Percentiles rank a stretch among this genome's conserved stretches.
These are phyloP conservation scores for Cornus kousa DNA, from an alignment of 148 eudicot species.

Conservation along the genomic window DNA sequence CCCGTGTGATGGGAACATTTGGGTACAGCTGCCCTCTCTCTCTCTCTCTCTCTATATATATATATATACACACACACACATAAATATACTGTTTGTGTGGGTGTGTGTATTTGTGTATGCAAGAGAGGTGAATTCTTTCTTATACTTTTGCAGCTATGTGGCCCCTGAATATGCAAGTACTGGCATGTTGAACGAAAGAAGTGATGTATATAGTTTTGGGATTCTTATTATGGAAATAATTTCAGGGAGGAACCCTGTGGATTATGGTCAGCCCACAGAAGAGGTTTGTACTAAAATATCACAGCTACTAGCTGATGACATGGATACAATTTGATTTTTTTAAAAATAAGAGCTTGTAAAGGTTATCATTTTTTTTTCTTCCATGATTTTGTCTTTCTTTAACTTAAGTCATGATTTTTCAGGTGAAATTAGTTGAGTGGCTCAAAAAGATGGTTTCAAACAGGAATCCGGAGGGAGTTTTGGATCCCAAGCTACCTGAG, in stretches of 20 bases:
- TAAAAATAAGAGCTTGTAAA: background rate
- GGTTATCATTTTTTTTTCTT: background rate
- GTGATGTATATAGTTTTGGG: constrained; percentile 78
- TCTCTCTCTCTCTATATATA: background rate
- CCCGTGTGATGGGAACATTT: constrained; percentile 84
- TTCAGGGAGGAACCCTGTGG: constrained; percentile 69
- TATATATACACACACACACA: too few species aligned
- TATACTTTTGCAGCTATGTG: constrained; percentile 46
- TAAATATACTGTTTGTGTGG: too few species aligned
- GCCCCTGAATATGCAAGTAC: constrained; percentile 87
- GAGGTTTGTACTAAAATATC: constrained; percentile 37
- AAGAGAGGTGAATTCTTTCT: background rate
- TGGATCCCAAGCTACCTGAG: constrained; percentile 67
- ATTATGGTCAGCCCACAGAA: constrained; percentile 58
- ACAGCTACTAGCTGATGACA: background rate
- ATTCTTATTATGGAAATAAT: constrained; percentile 73
- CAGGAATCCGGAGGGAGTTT: constrained; percentile 57
- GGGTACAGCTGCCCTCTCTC: constrained; percentile 31
- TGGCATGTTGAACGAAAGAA: constrained; percentile 74
- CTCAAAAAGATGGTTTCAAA: constrained; percentile 60
- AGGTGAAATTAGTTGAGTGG: constrained; percentile 82
- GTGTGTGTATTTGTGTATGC: too few species aligned
- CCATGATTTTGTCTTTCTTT: background rate
- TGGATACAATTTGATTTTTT: too few species aligned
- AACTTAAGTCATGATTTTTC: constrained; percentile 4